Conservation (phyloP, 2,329 filamentous ascomycete genomes). For the Karstenula rhodostoma region DNA sequence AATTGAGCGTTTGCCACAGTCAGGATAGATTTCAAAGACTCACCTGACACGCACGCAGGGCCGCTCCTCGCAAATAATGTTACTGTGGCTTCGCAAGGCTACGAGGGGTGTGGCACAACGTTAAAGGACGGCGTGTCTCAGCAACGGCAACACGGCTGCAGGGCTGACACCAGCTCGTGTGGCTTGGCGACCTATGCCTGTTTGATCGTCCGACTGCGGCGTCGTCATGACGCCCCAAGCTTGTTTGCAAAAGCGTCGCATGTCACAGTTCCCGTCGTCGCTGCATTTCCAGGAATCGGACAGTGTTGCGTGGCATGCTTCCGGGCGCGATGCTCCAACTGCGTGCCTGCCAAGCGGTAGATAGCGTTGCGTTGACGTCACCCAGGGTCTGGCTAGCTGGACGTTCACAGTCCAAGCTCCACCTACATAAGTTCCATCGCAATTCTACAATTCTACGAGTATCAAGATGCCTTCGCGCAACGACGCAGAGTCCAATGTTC, state of each 20-base stretch:
- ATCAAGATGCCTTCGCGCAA: conserved; percentile 49
- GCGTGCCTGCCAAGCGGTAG: conserved; percentile 16
- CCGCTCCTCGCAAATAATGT: neutral
- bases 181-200: conserved; percentile 17
- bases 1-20: conserved; percentile 5
- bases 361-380: conserved; percentile 16
- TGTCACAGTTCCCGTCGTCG: conserved; percentile 1
- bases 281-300: neutral
- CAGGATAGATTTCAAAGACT: neutral
- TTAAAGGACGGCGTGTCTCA: neutral
- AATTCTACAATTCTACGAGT: conserved; percentile 1
- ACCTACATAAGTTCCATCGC: neutral
- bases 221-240: conserved; percentile 5
- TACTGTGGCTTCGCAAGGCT: neutral
- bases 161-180: conserved; percentile 15
- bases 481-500: conserved; percentile 68
- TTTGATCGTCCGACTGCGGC: conserved; percentile 15
- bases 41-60: neutral
- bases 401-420: conserved; percentile 17
- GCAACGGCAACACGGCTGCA: conserved; percentile 4
- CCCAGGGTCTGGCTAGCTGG: conserved; percentile 11
- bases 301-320: conserved; percentile 2
- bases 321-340: neutral
- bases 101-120: neutral
- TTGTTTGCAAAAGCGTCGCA: conserved; percentile 2